Conservation (phyloP, 768 basidiomycete species). For the Tulasnella sp. region DNA sequence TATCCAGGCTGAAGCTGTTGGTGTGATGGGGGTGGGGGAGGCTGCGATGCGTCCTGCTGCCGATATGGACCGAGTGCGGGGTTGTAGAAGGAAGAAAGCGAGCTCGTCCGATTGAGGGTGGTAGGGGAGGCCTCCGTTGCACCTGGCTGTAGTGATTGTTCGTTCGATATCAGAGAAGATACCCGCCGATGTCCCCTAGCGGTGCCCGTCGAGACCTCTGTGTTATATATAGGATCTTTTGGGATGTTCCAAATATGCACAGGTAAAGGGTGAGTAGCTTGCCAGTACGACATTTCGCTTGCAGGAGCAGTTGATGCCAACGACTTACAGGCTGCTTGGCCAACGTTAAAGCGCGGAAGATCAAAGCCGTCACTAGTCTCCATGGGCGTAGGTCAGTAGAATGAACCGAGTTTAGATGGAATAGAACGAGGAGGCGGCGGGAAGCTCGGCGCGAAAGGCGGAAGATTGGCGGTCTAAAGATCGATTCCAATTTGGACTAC, state of each 20-base stretch:
- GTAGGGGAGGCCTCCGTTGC: conserved; percentile 4
- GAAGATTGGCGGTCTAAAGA: neutral
- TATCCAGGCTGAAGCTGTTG: neutral
- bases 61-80: conserved; percentile 10
- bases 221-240: conserved; percentile 12
- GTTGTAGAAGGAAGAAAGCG: conserved; percentile 10
- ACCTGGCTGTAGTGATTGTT: conserved; percentile 9
- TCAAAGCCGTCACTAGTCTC: conserved; percentile 14
- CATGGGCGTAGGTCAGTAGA: conserved; percentile 2
- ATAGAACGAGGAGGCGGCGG: neutral
- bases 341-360: conserved; percentile 12
- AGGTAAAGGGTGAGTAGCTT: conserved; percentile 2
- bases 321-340: conserved; percentile 6
- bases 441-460: neutral
- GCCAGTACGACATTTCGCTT: too few species aligned
- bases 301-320: neutral
- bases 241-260: neutral
- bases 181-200: conserved; percentile 10
- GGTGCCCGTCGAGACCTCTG: neutral
- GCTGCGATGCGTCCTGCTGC: conserved; percentile 11
- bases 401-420: neutral
- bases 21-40: neutral
- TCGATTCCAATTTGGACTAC: conserved; percentile 4
- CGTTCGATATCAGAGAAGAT: conserved; percentile 7
- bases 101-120: conserved; percentile 5